Evolutionary conservation across 352 stramenopile genomes (phyloP).

Genomic region (Thalassiosira delicatula): DNA sequence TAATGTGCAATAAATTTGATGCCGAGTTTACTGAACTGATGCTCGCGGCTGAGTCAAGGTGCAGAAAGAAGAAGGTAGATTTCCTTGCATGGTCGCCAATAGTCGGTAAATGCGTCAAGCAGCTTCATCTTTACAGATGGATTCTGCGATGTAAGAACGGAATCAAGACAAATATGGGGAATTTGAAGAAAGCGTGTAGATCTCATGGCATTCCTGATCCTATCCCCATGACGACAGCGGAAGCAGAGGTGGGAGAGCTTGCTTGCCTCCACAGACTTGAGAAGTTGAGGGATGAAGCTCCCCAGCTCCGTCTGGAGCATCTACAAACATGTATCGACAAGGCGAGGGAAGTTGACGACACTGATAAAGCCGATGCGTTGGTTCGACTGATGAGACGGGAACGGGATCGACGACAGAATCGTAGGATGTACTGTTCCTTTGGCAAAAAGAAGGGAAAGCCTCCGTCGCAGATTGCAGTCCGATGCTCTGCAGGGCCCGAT

Average conservation of each 20-base stretch:
- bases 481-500: neutral
- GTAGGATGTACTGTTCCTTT: neutral
- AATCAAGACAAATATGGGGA: neutral
- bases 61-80: conserved; percentile 1
- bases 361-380: neutral
- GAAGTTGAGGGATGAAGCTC: neutral
- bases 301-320: neutral
- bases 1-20: conserved; percentile 20
- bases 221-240: neutral
- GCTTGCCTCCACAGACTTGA: neutral
- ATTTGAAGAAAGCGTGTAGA: neutral
- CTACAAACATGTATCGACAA: neutral
- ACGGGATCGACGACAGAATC: neutral
- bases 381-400: neutral
- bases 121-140: neutral
- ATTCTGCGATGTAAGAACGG: neutral
- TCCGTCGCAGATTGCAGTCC: neutral
- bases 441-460: neutral
- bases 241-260: neutral
- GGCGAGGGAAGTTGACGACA: neutral
- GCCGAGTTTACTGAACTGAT: conserved; percentile 5
- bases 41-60: conserved; percentile 1
- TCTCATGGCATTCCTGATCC: neutral
- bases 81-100: neutral
- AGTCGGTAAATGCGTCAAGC: neutral